These are phyloP conservation scores for Colletotrichum kahawae DNA, from an alignment of 2,329 filamentous ascomycete species.

Conservation along the genomic window DNA sequence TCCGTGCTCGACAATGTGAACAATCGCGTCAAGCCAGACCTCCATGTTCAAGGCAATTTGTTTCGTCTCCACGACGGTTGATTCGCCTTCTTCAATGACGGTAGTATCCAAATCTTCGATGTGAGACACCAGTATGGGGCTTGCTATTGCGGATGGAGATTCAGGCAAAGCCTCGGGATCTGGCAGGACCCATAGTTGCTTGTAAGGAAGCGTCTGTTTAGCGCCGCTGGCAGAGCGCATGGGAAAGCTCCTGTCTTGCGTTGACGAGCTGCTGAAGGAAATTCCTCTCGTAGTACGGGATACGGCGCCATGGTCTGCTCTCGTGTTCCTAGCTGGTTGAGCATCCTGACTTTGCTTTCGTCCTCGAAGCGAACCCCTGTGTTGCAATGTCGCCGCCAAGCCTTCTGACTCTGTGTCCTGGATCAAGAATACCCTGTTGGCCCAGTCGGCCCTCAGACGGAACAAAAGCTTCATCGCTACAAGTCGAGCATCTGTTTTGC, in stretches of 20 bases:
- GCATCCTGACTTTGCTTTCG: constrained; percentile 58
- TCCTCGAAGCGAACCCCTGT: constrained; percentile 60
- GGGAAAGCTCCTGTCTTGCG: constrained; percentile 46
- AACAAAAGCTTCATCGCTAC: constrained; percentile 81
- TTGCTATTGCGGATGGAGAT: constrained; percentile 48
- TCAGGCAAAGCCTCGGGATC: constrained; percentile 62
- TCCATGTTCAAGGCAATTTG: constrained; percentile 62
- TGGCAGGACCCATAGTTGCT: constrained; percentile 63
- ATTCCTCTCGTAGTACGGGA: constrained; percentile 54
- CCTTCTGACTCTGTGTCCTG: constrained; percentile 73
- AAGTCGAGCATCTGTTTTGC: constrained; percentile 72
- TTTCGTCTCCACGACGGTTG: constrained; percentile 26
- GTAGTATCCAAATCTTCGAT: constrained; percentile 24
- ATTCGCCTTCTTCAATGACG: constrained; percentile 4
- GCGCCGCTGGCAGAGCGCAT: constrained; percentile 48
- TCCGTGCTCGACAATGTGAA: constrained; percentile 70
- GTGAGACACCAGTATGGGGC: constrained; percentile 55
- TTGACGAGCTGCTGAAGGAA: constrained; percentile 55
- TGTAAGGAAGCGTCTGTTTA: constrained; percentile 42
- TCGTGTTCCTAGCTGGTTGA: constrained; percentile 46
- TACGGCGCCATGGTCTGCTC: constrained; percentile 46
- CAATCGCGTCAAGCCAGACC: constrained; percentile 78
- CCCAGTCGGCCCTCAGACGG: constrained; percentile 81
- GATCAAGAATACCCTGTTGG: constrained; percentile 76
- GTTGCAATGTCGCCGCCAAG: constrained; percentile 74